phyloP scores from a whole-genome alignment of 148 eudicot species.

The Chenopodium quinoa region DNA sequence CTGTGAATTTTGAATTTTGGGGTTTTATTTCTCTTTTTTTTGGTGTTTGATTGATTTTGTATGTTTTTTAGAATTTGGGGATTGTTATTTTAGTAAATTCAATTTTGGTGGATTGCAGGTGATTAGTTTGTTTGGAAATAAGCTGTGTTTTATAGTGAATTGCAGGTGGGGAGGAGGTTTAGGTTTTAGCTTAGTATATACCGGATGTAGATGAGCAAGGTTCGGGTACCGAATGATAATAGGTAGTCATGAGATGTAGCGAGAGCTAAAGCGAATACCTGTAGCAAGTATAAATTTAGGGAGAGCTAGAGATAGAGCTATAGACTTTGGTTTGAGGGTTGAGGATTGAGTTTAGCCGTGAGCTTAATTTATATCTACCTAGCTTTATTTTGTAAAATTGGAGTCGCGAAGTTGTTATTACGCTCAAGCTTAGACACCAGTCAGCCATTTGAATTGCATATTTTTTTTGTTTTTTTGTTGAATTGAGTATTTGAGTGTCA shows the following conservation, averaged over 20 bases:
- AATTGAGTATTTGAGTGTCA: too few relatives aligned
- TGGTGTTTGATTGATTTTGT: not conserved
- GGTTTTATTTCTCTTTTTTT: not conserved
- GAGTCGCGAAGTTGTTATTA: not conserved
- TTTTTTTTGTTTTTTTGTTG: not conserved
- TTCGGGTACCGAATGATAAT: not conserved
- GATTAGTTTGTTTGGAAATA: not conserved
- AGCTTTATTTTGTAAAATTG: constrained; percentile 2
- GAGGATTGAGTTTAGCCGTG: constrained; percentile 18
- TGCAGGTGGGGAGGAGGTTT: not conserved
- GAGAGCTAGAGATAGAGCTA: not conserved
- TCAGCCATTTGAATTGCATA: not conserved
- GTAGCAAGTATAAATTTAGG: not conserved
- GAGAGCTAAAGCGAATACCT: too few relatives aligned
- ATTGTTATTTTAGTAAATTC: not conserved
- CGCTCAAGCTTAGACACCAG: not conserved
- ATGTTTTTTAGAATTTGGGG: not conserved
- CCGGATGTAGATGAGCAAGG: not conserved
- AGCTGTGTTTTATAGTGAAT: not conserved
- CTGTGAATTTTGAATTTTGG: not conserved
- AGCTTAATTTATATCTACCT: constrained; percentile 15
- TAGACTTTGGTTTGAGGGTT: not conserved
- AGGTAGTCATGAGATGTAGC: not conserved
- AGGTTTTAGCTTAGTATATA: constrained; percentile 3
- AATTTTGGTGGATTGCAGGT: not conserved